A percentile compares a stretch with the other conserved stretches of the same genome.
Conservation (phyloP, 768 basidiomycete species). For the Rhizopogon roseolus region DNA sequence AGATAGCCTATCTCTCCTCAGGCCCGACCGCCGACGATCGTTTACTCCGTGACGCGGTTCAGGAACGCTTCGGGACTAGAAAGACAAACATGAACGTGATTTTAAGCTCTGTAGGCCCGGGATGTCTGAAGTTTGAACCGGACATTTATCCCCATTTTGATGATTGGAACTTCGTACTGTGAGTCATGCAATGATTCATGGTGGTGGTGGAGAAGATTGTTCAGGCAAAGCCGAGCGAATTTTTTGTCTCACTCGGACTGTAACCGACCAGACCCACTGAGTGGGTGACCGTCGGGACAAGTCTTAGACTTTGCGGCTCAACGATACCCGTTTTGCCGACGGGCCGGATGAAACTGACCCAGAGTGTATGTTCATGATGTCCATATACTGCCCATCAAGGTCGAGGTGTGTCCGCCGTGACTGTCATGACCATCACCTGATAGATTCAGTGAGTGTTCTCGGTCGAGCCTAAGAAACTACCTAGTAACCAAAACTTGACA, state of each 20-base stretch:
- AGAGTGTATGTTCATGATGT: not conserved
- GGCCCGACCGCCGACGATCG: not conserved
- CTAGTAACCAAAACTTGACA: not conserved
- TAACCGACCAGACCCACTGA: not conserved
- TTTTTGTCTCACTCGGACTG: not conserved
- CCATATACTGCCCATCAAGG: not conserved
- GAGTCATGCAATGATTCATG: not conserved
- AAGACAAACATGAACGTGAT: not conserved
- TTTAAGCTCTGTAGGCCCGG: not conserved
- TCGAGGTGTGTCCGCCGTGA: not conserved
- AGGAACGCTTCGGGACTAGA: not conserved
- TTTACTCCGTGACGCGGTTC: not conserved
- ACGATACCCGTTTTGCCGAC: not conserved
- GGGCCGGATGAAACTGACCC: not conserved
- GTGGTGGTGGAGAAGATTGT: not conserved
- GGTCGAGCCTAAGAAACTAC: not conserved
- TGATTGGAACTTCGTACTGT: not conserved
- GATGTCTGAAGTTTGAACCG: not conserved
- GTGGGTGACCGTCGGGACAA: not conserved
- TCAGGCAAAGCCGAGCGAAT: not conserved
- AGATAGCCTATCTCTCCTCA: not conserved
- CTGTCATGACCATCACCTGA: too few relatives aligned
- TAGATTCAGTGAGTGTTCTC: not conserved
- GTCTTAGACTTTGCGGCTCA: not conserved
- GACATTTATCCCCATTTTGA: not conserved